Evolutionary conservation across 108 stramenopile species (phyloP).

Genomic region (Stephanodiscus triporus): DNA sequence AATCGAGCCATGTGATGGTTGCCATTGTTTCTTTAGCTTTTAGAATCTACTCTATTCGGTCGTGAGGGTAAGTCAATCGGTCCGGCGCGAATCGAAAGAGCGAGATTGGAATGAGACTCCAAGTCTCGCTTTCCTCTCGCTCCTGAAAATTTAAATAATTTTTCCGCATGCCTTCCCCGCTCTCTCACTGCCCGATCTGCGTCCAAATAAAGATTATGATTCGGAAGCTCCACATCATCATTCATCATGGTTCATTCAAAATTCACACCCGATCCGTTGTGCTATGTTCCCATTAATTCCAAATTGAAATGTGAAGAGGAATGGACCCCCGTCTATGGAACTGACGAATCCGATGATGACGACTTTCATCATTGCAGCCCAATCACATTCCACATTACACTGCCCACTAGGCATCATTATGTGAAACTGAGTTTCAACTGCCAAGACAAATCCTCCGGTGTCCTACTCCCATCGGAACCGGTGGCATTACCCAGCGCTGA

Average conservation of each 20-base stretch:
- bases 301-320: conserved; percentile 25
- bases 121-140: too few relatives aligned
- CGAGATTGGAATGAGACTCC: too few relatives aligned
- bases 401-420: background rate
- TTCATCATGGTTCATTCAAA: background rate
- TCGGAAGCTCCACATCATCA: too few relatives aligned
- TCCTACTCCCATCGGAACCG: conserved; percentile 19
- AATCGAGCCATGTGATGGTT: too few relatives aligned
- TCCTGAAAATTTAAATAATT: too few relatives aligned
- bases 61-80: too few relatives aligned
- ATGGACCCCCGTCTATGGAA: background rate
- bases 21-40: too few relatives aligned
- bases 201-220: too few relatives aligned
- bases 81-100: too few relatives aligned
- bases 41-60: too few relatives aligned
- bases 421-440: conserved; percentile 14
- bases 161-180: too few relatives aligned
- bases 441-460: conserved; percentile 29
- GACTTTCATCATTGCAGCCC: conserved; percentile 1
- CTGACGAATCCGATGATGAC: conserved; percentile 1
- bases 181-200: too few relatives aligned
- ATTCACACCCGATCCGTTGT: conserved; percentile 13
- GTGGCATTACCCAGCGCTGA: background rate
- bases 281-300: conserved; percentile 23
- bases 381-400: conserved; percentile 28